Evolutionary conservation across 2,329 filamentous ascomycete genomes (phyloP).

Genomic region (Massarina eburnea): DNA sequence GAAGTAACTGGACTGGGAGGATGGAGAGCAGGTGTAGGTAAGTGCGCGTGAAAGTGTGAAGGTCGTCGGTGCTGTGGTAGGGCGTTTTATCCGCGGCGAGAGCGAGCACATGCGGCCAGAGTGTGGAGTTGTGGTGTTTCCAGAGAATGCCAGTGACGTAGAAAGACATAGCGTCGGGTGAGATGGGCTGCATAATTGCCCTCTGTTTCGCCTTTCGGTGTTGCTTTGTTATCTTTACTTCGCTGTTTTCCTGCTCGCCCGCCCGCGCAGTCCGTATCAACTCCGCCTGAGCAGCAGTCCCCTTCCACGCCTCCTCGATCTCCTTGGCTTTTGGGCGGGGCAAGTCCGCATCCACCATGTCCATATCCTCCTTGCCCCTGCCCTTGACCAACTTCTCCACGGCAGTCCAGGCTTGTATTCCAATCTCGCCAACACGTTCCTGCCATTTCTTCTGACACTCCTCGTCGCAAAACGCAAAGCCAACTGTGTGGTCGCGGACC

Average conservation of each 20-base stretch:
- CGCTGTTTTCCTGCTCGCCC: slow-evolving; percentile 2
- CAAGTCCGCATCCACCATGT: slow-evolving; percentile 37
- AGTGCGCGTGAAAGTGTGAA: slow-evolving; percentile 42
- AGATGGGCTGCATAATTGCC: slow-evolving; percentile 30
- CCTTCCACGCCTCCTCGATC: slow-evolving; percentile 32
- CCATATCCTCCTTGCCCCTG: slow-evolving; percentile 33
- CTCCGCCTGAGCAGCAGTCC: slow-evolving; percentile 21
- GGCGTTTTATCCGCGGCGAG: slow-evolving; percentile 47
- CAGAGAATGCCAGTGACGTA: slow-evolving; percentile 45
- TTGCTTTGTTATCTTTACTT: slow-evolving; percentile 27
- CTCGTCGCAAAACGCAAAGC: slow-evolving; percentile 48
- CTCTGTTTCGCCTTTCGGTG: slow-evolving; percentile 35
- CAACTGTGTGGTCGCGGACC: slow-evolving; percentile 40
- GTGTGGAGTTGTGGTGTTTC: slow-evolving; percentile 27
- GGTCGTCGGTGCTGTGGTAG: slow-evolving; percentile 45
- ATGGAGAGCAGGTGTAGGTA: slow-evolving; percentile 49
- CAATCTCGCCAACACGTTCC: slow-evolving; percentile 25
- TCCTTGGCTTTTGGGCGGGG: slow-evolving; percentile 30
- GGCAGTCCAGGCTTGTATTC: slow-evolving; percentile 36
- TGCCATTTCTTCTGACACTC: slow-evolving; percentile 43
- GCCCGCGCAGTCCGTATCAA: slow-evolving; percentile 30
- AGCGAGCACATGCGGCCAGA: slow-evolving; percentile 37
- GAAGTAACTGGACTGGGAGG: slow-evolving; percentile 40
- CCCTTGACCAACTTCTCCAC: slow-evolving; percentile 38
- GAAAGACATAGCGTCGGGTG: slow-evolving; percentile 46